Percentiles rank a stretch among this genome's conserved stretches.
phyloP scores from a whole-genome alignment of 1,284 basidiomycete genomes.

The Malassezia brasiliensis region DNA sequence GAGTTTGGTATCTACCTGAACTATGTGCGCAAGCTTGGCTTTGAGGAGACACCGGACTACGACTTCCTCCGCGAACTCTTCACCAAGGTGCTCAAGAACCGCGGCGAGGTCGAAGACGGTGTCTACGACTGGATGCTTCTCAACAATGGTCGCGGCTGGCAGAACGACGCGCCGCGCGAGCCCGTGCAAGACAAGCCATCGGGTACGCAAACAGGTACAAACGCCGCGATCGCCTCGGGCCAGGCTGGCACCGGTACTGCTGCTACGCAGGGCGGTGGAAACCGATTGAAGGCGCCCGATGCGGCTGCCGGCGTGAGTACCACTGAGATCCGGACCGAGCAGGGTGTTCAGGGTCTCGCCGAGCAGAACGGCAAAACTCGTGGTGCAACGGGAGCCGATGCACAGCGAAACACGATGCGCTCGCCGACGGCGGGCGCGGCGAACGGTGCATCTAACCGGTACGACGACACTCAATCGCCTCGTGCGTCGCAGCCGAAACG shows the following conservation, averaged over 20 bases:
- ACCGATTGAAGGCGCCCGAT: neutral
- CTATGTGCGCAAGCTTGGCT: slow-evolving; percentile 76
- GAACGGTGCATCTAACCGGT: neutral
- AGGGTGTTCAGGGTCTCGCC: neutral
- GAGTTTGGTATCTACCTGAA: slow-evolving; percentile 80
- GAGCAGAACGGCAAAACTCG: neutral
- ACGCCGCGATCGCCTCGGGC: neutral
- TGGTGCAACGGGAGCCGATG: neutral
- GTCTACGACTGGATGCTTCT: slow-evolving; percentile 83
- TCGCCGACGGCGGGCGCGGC: neutral
- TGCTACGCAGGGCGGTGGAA: neutral
- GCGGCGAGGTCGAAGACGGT: slow-evolving; percentile 75
- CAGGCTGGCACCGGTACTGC: neutral
- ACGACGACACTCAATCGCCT: neutral
- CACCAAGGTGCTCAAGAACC: slow-evolving; percentile 78
- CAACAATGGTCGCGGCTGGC: slow-evolving; percentile 89
- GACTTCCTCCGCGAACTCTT: slow-evolving; percentile 88
- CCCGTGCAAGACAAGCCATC: neutral
- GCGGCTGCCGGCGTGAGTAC: slow-evolving; percentile 9
- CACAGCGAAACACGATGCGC: neutral
- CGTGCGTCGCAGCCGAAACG: neutral
- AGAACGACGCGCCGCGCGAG: slow-evolving; percentile 52
- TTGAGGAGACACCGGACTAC: slow-evolving; percentile 91
- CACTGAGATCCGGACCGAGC: slow-evolving; percentile 16
- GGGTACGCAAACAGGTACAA: neutral